phyloP scores from a whole-genome alignment of 2,329 filamentous ascomycete genomes.

The Bipolaris oryzae region DNA sequence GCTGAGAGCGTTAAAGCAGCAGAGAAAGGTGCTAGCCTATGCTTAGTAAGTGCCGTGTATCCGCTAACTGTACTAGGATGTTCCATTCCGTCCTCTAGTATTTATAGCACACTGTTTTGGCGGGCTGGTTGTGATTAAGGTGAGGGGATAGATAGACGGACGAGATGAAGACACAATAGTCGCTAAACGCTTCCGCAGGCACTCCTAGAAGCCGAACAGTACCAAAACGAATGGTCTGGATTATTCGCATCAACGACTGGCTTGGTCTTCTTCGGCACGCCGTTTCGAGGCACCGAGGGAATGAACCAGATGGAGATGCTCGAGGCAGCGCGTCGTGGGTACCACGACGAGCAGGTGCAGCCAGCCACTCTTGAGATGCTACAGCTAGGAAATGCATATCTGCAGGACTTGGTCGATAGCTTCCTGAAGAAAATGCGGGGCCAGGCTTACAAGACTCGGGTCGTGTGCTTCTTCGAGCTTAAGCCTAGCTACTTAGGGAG shows the following conservation, averaged over 20 bases:
- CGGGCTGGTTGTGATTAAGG: slow-evolving; percentile 28
- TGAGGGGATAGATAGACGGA: slow-evolving; percentile 18
- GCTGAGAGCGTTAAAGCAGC: too few species aligned
- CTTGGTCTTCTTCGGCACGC: slow-evolving; percentile 34
- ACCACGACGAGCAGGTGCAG: too few species aligned
- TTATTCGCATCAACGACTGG: slow-evolving; percentile 28
- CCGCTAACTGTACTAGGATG: slow-evolving; percentile 11
- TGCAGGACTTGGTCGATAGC: too few species aligned
- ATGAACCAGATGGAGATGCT: slow-evolving; percentile 11
- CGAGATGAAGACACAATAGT: background rate
- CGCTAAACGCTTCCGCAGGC: slow-evolving; percentile 10
- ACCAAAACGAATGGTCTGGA: slow-evolving; percentile 25
- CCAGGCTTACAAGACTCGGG: too few species aligned
- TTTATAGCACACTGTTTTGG: slow-evolving; percentile 37
- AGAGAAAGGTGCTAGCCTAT: too few species aligned
- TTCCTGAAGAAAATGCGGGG: too few species aligned
- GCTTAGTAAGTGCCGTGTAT: too few species aligned
- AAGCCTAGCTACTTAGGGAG: too few species aligned
- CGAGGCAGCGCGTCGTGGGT: too few species aligned
- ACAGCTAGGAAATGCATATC: too few species aligned
- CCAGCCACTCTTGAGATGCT: too few species aligned
- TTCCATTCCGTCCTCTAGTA: slow-evolving; percentile 27
- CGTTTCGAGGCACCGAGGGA: slow-evolving; percentile 32
- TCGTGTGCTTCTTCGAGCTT: too few species aligned
- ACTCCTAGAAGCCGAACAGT: slow-evolving; percentile 20